Evolutionary conservation across 208 protist genomes (phyloP).

Genomic region (Wallacemonas collosoma): DNA sequence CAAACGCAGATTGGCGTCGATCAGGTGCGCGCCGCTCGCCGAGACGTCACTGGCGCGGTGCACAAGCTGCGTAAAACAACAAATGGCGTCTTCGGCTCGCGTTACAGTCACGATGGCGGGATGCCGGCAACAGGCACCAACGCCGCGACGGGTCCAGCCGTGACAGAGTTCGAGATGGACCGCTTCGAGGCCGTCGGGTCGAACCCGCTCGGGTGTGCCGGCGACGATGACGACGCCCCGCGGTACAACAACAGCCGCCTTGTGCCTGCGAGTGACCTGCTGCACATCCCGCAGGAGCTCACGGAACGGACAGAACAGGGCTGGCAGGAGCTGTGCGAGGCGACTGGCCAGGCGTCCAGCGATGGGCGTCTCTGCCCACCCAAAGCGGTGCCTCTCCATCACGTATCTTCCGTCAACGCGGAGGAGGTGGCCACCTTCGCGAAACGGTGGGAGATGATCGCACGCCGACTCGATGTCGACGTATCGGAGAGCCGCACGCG

Average conservation of each 20-base stretch:
- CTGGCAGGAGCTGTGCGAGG: conserved; percentile 34
- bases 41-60: conserved; percentile 27
- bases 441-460: conserved; percentile 25
- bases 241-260: conserved; percentile 42
- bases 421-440: conserved; percentile 24
- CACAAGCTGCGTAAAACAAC: conserved; percentile 38
- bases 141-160: not conserved
- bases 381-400: conserved; percentile 14
- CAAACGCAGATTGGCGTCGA: conserved; percentile 20
- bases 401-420: not conserved
- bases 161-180: conserved; percentile 24
- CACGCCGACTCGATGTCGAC: conserved; percentile 15
- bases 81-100: not conserved
- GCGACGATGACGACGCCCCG: conserved; percentile 12
- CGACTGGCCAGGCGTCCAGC: conserved; percentile 17
- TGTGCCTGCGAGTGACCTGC: conserved; percentile 25
- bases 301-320: conserved; percentile 33
- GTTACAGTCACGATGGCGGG: not conserved
- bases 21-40: conserved; percentile 20
- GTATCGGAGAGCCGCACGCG: conserved; percentile 21
- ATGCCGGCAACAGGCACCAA: not conserved
- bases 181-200: conserved; percentile 29
- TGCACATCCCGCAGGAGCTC: conserved; percentile 37
- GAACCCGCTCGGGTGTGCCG: conserved; percentile 24
- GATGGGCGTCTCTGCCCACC: conserved; percentile 21